Percentiles rank a stretch among this genome's conserved stretches.
phyloP scores from a whole-genome alignment of 2,329 filamentous ascomycete genomes.

The Xylaria sp. region DNA sequence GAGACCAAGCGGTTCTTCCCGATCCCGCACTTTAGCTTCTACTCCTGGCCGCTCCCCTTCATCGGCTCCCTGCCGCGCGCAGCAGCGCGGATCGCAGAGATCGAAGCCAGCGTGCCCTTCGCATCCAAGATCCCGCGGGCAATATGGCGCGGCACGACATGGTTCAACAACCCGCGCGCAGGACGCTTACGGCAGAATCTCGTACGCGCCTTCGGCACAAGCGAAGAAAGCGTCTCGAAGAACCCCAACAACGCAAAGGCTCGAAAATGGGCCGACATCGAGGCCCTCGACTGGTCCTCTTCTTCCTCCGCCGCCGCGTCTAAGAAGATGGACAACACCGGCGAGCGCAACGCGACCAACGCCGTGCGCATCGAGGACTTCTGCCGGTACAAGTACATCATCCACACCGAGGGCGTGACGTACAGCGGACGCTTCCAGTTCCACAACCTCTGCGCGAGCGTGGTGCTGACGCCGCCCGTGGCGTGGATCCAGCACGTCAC shows the following conservation, averaged over 20 bases:
- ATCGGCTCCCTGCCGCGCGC: conserved; percentile 58
- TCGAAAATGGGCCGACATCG: conserved; percentile 61
- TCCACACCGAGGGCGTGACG: conserved; percentile 65
- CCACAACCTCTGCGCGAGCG: conserved; percentile 61
- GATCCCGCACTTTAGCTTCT: conserved; percentile 68
- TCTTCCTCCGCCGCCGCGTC: background rate
- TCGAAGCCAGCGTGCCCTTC: conserved; percentile 51
- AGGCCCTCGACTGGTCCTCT: conserved; percentile 53
- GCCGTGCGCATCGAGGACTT: conserved; percentile 62
- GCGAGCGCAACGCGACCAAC: conserved; percentile 54
- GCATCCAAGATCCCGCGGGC: conserved; percentile 51
- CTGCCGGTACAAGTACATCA: conserved; percentile 62
- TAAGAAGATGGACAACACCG: conserved; percentile 27
- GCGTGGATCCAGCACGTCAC: conserved; percentile 63
- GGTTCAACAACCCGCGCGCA: conserved; percentile 60
- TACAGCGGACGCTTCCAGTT: conserved; percentile 64
- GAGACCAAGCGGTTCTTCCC: conserved; percentile 53
- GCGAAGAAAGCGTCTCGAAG: background rate
- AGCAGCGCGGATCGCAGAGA: conserved; percentile 49
- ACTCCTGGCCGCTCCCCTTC: conserved; percentile 64
- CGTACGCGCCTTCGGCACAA: conserved; percentile 46
- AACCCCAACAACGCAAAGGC: background rate
- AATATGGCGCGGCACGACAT: conserved; percentile 63
- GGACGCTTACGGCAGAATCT: conserved; percentile 57
- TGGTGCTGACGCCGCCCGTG: conserved; percentile 60